A percentile compares a stretch with the other conserved stretches of the same genome.
Evolutionary conservation across 2,329 filamentous ascomycete genomes (phyloP).

Genomic region (Alternaria sp.): DNA sequence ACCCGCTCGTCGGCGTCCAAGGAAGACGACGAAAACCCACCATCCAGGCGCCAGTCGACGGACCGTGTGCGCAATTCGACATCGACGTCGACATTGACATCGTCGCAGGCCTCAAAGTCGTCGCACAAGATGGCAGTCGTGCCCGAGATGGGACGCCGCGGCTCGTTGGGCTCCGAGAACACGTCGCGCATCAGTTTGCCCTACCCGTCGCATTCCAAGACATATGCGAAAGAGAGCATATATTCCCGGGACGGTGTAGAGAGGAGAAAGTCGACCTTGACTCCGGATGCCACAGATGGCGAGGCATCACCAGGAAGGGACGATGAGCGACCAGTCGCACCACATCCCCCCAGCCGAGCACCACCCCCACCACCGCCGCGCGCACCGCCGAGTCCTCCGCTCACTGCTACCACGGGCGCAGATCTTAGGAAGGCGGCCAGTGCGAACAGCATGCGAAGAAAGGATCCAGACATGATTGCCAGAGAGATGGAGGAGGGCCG

Average conservation of each 20-base stretch:
- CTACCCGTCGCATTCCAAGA: slow-evolving; percentile 87
- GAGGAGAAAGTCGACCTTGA: slow-evolving; percentile 43
- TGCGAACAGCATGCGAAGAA: slow-evolving; percentile 54
- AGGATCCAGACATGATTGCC: slow-evolving; percentile 45
- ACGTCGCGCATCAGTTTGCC: slow-evolving; percentile 61
- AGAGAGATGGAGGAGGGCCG: slow-evolving; percentile 51
- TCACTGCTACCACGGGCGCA: slow-evolving; percentile 52
- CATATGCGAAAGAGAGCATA: slow-evolving; percentile 87
- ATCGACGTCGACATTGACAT: slow-evolving; percentile 24
- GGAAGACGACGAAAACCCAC: slow-evolving; percentile 33
- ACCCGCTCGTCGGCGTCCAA: slow-evolving; percentile 42
- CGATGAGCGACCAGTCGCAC: slow-evolving; percentile 11
- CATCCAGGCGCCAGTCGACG: slow-evolving; percentile 31
- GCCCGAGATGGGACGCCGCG: slow-evolving; percentile 58
- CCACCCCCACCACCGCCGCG: slow-evolving; percentile 33
- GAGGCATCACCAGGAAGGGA: slow-evolving; percentile 44
- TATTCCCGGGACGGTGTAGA: slow-evolving; percentile 60
- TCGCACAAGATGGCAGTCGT: slow-evolving; percentile 52
- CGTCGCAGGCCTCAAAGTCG: slow-evolving; percentile 35
- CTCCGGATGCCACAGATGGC: slow-evolving; percentile 55
- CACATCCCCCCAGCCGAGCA: slow-evolving; percentile 26
- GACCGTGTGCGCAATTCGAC: slow-evolving; percentile 41
- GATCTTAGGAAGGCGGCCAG: slow-evolving; percentile 57
- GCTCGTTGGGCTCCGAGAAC: slow-evolving; percentile 44
- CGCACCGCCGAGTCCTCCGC: slow-evolving; percentile 58